Base-by-base conservation (phyloP, 2,329 filamentous ascomycete genomes). In the Epichloe scottii region DNA sequence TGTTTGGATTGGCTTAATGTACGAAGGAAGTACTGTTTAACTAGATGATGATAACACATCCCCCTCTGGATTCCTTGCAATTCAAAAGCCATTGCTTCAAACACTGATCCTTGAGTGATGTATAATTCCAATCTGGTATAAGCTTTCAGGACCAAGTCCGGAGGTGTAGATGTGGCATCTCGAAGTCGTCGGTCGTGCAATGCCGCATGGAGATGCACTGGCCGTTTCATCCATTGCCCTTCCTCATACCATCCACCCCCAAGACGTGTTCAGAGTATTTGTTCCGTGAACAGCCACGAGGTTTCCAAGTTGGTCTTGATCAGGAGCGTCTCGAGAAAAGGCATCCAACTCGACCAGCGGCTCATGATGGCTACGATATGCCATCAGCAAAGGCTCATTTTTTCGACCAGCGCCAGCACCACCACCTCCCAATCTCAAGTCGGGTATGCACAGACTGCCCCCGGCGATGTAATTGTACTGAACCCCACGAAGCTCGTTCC, bases 11-110 rank as follows among this genome's bases (percentile, higher is more conserved):
- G 56, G 56, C 50, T 48, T 43, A 42, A 51, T 52, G 53, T 56
- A 50, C 42, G 46, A 52, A 43, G 68, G 46, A 52, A 43, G 68
- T 59, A 65, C 68, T 65, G 63, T 65, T 58, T 58, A 63, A 62
- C 58, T 72, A 73, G 66, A 69, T 66, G 63, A 70, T 76, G 78
- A 78, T 76, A 69, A 67, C 67, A 74, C 68, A 72, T 79, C 77
- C 72, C 76, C 70, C 76, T 79, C 76, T 51, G 37, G 19, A 51
- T 44, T 42, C 42, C n/a, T 50, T 51, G 40, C 10, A 30, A 44
- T 41, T 43, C 45, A 19, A n/a, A 21, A 33, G 17, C 14, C 6
- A 14, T 38, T 38, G 35, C 26, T 7, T 30, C 35, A 17, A 26
- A 41, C 8, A 19, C 35, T 23, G 30, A 30, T 21, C 19, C 12